Percentiles rank a stretch among this genome's conserved stretches.
phyloP scores from a whole-genome alignment of 2,329 filamentous ascomycete genomes.

The Neofusicoccum laricinum region DNA sequence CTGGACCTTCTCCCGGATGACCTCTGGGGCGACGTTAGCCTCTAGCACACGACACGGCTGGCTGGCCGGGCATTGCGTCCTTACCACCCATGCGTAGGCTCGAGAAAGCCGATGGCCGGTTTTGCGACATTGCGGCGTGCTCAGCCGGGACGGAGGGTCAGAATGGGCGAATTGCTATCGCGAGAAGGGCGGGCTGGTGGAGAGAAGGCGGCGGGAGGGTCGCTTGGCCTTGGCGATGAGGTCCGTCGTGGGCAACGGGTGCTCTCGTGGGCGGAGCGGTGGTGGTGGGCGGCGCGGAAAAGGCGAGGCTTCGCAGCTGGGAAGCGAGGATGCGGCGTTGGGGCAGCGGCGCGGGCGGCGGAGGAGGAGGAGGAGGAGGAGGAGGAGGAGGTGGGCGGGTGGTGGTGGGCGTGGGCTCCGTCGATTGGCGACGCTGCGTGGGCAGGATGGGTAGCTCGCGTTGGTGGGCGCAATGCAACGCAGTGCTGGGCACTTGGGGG shows the following conservation, averaged over 20 bases:
- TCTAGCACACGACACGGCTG: slow-evolving; percentile 21
- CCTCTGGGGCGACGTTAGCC: slow-evolving; percentile 63
- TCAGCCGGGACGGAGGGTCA: slow-evolving; percentile 20
- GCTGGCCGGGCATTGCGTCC: slow-evolving; percentile 36
- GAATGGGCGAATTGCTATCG: slow-evolving; percentile 38
- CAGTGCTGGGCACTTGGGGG: background rate
- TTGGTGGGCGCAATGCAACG: slow-evolving; percentile 2
- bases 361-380: slow-evolving; percentile 10
- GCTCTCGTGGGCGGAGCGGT: slow-evolving; percentile 22
- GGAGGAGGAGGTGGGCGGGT: slow-evolving; percentile 7
- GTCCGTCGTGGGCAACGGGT: slow-evolving; percentile 54
- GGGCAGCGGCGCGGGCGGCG: slow-evolving; percentile 24
- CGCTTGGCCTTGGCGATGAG: slow-evolving; percentile 40
- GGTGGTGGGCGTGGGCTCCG: slow-evolving; percentile 11
- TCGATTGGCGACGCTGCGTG: slow-evolving; percentile 10
- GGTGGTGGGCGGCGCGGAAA: slow-evolving; percentile 7
- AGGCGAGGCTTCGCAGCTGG: slow-evolving; percentile 15
- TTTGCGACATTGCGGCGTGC: slow-evolving; percentile 72
- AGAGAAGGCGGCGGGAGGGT: slow-evolving; percentile 46
- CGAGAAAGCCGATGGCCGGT: slow-evolving; percentile 83
- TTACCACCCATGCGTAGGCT: slow-evolving; percentile 96
- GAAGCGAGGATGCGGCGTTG: slow-evolving; percentile 26
- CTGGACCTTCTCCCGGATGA: slow-evolving; percentile 97
- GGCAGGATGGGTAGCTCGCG: background rate
- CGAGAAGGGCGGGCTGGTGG: slow-evolving; percentile 40